These are phyloP conservation scores for Rutidosis leptorrhynchoides DNA, from an alignment of 129 eudicot genomes.

Conservation along the genomic window DNA sequence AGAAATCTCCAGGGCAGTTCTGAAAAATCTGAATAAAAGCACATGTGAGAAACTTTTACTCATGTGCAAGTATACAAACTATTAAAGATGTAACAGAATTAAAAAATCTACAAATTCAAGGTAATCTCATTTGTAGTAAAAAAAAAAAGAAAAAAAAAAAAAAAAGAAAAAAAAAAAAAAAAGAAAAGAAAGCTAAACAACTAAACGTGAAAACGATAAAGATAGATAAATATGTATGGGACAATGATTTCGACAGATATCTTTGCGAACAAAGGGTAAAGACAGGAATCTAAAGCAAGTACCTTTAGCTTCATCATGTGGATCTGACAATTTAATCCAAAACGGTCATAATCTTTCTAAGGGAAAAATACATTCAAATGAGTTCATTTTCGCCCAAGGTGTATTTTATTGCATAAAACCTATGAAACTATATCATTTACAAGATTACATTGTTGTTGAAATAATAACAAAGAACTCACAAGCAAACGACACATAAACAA, in stretches of 20 bases:
- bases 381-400: no score
- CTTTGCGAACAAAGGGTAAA: not conserved
- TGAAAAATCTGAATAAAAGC: slow-evolving; percentile 64
- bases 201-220: not conserved
- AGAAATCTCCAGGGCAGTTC: slow-evolving; percentile 77
- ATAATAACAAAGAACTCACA: no score
- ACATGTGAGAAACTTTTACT: slow-evolving; percentile 22
- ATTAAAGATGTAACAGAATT: not conserved
- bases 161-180: no score
- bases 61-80: not conserved
- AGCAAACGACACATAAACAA: not conserved
- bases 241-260: not conserved
- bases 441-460: no score
- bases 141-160: no score
- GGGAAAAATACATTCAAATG: no score
- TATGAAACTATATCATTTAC: no score
- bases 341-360: no score
- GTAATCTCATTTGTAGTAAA: not conserved
- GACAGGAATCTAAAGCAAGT: not conserved
- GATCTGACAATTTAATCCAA: no score
- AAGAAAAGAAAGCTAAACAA: slow-evolving; percentile 2
- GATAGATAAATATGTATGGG: not conserved
- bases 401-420: no score
- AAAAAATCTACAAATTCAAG: not conserved
- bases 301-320: not conserved